A percentile compares a stretch with the other conserved stretches of the same genome.
phyloP scores from a whole-genome alignment of 1,284 basidiomycete genomes.

The Abortiporus biennis region DNA sequence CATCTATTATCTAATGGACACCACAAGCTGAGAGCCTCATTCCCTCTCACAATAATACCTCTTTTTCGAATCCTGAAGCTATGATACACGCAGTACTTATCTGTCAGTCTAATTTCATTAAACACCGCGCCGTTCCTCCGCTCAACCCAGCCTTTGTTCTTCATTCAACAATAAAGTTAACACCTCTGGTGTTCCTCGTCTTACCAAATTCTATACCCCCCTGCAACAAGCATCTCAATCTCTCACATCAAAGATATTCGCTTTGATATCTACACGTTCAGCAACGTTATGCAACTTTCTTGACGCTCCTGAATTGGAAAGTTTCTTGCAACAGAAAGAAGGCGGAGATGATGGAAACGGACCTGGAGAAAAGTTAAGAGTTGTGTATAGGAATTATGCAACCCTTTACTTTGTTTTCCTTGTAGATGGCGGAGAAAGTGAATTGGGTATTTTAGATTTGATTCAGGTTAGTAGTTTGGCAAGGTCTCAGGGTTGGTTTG shows the following conservation, averaged over 20 bases:
- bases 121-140: constrained; percentile 1
- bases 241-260: constrained; percentile 81
- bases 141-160: constrained; percentile 10
- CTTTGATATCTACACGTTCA: constrained; percentile 73
- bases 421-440: constrained; percentile 92
- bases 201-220: constrained; percentile 95
- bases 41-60: too few species aligned
- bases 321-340: constrained; percentile 58
- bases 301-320: constrained; percentile 84
- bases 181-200: constrained; percentile 82
- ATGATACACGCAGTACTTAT: constrained; percentile 91
- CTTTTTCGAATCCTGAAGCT: background rate
- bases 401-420: constrained; percentile 98
- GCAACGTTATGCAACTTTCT: constrained; percentile 86
- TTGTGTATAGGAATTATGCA: constrained; percentile 85
- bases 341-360: too few species aligned
- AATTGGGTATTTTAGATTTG: constrained; percentile 92
- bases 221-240: constrained; percentile 70
- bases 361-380: constrained; percentile 64
- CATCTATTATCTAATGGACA: too few species aligned
- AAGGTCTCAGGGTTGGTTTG: background rate
- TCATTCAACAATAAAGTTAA: constrained; percentile 53
- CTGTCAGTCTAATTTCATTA: constrained; percentile 30
- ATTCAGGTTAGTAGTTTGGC: constrained; percentile 84
- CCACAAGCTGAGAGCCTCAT: too few species aligned